Conservation (phyloP, 2,329 filamentous ascomycete species). For the Fusarium decemcellulare region DNA sequence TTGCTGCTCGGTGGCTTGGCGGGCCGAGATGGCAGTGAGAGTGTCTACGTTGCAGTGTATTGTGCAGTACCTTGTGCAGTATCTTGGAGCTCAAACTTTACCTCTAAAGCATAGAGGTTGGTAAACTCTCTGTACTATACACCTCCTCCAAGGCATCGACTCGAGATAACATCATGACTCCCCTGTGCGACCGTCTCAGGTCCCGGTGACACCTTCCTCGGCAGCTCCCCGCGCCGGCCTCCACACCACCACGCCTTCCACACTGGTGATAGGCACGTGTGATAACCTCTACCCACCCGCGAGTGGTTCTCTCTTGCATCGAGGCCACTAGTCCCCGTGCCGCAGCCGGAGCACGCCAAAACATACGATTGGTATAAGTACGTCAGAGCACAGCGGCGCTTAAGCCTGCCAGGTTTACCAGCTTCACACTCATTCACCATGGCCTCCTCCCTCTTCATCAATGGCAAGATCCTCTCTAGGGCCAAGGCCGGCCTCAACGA, state of each 20-base stretch:
- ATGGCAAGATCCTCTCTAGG: constrained; percentile 48
- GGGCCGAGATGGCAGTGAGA: neutral
- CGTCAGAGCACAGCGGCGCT: neutral
- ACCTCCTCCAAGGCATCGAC: too few species aligned
- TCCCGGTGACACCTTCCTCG: constrained; percentile 1
- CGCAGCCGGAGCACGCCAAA: constrained; percentile 16
- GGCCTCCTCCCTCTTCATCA: constrained; percentile 44
- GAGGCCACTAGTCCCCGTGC: constrained; percentile 2
- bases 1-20: neutral
- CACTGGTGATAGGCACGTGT: constrained; percentile 31
- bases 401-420: neutral
- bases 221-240: constrained; percentile 6
- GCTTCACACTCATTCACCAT: constrained; percentile 13
- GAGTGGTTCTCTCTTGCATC: constrained; percentile 21
- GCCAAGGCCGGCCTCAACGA: constrained; percentile 42
- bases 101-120: too few species aligned
- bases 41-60: neutral
- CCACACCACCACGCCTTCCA: constrained; percentile 18
- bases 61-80: too few species aligned
- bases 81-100: too few species aligned
- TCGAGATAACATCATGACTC: neutral
- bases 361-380: constrained; percentile 33
- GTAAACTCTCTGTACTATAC: too few species aligned
- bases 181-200: neutral
- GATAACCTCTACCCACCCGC: constrained; percentile 26